Base-by-base conservation (phyloP, 768 basidiomycete genomes). In the Pleurotus salmoneostramineus region DNA sequence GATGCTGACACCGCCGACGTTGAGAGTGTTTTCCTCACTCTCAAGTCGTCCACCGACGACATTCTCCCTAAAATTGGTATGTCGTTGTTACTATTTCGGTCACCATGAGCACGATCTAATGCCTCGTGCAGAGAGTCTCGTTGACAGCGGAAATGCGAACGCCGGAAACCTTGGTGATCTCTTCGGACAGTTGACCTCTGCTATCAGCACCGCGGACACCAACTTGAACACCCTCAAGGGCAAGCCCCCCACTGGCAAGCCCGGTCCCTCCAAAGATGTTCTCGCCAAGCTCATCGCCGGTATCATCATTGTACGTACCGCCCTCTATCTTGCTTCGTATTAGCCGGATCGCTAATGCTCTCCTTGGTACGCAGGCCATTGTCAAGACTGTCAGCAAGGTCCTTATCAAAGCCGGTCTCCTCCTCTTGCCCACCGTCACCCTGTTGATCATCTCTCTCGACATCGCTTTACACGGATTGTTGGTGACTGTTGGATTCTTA, bases 211-310 rank as follows among this genome's bases (percentile, higher is more conserved):
- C 49, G 63, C 67, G 2, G 58, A 66, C 42, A 47, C 63, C 3
- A 51, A 60, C n/a, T 60, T 69, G 33, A 36, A 55, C 1, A 56
- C 56, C 1, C 63, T 71, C 56, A 54, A 54, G n/a, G 51, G 51
- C 40, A 54, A 43, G 33, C 31, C 58, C 27, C 48, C 48, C 48
- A 49, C 7, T 31, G 49, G 40, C 6, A 67, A 68, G 60, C 63
- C 51, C 34, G 51, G 68, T 48, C 68, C 68, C 61, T 62, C 64
- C 2, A 58, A 67, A 50, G 62, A 63, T 32, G 68, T 69, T 6
- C 58, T 70, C 37, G 69, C 69, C n/a, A 56, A 61, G 33, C 62
- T 68, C 50, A 60, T 69, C 34, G 68, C 69, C 2, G 66, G 50
- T 1, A 60, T 68, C 58, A 14, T 70, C 56, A 66, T 61, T 27